Percentiles rank a stretch among this genome's conserved stretches.
phyloP scores from a whole-genome alignment of 345 rosid genomes.

The Adansonia digitata region DNA sequence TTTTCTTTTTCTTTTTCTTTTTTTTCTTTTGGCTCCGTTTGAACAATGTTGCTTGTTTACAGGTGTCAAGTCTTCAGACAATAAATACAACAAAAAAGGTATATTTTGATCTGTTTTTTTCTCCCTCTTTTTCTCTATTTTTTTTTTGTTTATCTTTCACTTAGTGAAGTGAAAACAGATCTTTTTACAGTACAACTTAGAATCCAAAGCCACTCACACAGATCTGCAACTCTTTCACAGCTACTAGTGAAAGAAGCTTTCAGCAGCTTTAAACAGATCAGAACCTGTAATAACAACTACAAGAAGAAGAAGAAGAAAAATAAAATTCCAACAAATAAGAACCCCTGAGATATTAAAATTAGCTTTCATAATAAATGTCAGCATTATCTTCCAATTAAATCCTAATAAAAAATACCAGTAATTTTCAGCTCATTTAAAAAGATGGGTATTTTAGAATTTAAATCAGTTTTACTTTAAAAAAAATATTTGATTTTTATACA shows the following conservation, averaged over 20 bases:
- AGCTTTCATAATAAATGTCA: background rate
- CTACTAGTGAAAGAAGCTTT: conserved; percentile 8
- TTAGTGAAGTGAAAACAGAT: conserved; percentile 23
- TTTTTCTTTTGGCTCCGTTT: conserved; percentile 27
- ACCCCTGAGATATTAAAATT: background rate
- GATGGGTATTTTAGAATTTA: background rate
- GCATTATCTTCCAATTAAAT: background rate
- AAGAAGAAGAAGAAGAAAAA: no score
- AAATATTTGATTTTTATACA: conserved; percentile 1
- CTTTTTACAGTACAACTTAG: conserved; percentile 9
- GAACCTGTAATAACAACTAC: conserved; percentile 20
- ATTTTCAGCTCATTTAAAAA: conserved; percentile 7
- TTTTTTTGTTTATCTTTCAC: background rate
- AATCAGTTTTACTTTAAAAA: conserved; percentile 6
- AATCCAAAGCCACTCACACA: conserved; percentile 23
- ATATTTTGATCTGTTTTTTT: no score
- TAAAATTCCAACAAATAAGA: conserved; percentile 4
- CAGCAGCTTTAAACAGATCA: conserved; percentile 21
- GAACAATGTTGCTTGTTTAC: conserved; percentile 32
- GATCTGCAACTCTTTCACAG: conserved; percentile 27
- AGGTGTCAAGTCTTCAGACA: conserved; percentile 51
- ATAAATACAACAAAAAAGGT: conserved; percentile 2
- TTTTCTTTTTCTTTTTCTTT: no score
- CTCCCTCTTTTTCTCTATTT: no score
- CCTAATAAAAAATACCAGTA: background rate